phyloP scores from a whole-genome alignment of 352 stramenopile genomes.

The Phytophthora cajani region DNA sequence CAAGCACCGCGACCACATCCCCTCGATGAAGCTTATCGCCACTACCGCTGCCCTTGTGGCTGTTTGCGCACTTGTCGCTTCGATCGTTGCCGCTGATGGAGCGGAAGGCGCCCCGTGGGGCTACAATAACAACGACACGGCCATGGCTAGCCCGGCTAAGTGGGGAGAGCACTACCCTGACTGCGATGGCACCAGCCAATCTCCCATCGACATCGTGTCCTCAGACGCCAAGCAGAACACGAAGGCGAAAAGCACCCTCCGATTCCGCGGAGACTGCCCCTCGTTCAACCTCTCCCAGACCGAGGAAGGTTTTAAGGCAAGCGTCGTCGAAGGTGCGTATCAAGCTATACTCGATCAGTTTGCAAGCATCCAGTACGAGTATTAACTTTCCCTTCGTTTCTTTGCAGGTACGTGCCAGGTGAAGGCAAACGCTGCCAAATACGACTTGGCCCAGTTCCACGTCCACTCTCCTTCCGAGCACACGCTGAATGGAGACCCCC shows the following conservation, averaged over 20 bases:
- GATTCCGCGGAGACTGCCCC: slow-evolving; percentile 27
- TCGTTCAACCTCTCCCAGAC: slow-evolving; percentile 31
- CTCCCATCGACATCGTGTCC: slow-evolving; percentile 39
- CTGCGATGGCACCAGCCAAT: slow-evolving; percentile 27
- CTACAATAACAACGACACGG: slow-evolving; percentile 12
- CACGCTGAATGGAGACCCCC: slow-evolving; percentile 44
- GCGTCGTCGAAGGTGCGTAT: slow-evolving; percentile 20
- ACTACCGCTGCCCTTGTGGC: slow-evolving; percentile 10
- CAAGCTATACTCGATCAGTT: no score
- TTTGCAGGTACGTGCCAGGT: slow-evolving; percentile 23
- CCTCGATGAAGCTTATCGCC: slow-evolving; percentile 25
- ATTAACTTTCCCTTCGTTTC: background rate
- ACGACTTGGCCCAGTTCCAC: slow-evolving; percentile 48
- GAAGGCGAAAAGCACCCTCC: slow-evolving; percentile 13
- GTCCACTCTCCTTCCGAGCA: slow-evolving; percentile 55
- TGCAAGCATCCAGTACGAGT: background rate
- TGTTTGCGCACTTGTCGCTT: slow-evolving; percentile 4
- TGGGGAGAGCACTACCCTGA: slow-evolving; percentile 19
- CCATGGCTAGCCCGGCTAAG: slow-evolving; percentile 1
- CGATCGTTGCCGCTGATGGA: slow-evolving; percentile 12
- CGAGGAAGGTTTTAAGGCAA: slow-evolving; percentile 25
- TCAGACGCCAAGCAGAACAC: slow-evolving; percentile 3
- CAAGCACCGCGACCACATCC: background rate
- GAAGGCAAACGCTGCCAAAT: slow-evolving; percentile 14
- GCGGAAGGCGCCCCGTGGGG: slow-evolving; percentile 17